A percentile compares a stretch with the other conserved stretches of the same genome.
Conservation (phyloP, 129 eudicot genomes). For the Gnaphalium uliginosum region DNA sequence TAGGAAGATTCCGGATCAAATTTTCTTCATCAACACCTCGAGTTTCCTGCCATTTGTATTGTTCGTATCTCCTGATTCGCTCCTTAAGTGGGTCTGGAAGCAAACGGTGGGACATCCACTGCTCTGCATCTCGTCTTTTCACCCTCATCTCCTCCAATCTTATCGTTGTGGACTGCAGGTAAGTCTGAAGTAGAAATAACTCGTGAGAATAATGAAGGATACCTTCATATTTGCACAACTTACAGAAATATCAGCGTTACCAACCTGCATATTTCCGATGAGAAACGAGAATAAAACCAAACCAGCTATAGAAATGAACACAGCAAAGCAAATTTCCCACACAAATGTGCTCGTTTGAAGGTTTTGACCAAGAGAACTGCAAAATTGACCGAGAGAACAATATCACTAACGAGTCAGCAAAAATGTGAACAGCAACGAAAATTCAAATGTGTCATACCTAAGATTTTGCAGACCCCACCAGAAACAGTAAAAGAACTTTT, state of each 20-base stretch:
- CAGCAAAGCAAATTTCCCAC: slow-evolving; percentile 89
- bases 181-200: slow-evolving; percentile 51
- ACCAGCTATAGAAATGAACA: slow-evolving; percentile 82
- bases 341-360: slow-evolving; percentile 84
- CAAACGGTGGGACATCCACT: slow-evolving; percentile 98
- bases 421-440: background rate
- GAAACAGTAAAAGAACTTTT: slow-evolving; percentile 91
- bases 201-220: background rate
- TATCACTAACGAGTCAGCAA: background rate
- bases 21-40: slow-evolving; percentile 97
- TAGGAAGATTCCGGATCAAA: slow-evolving; percentile 79
- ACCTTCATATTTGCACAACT: background rate
- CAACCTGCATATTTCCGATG: slow-evolving; percentile 94
- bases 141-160: slow-evolving; percentile 98
- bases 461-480: slow-evolving; percentile 99
- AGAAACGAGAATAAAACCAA: slow-evolving; percentile 88
- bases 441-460: slow-evolving; percentile 46
- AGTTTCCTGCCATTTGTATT: slow-evolving; percentile 98
- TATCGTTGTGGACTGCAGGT: slow-evolving; percentile 84
- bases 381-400: slow-evolving; percentile 21
- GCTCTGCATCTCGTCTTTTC: slow-evolving; percentile 94
- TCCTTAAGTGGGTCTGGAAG: slow-evolving; percentile 82
- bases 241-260: slow-evolving; percentile 18
- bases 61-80: slow-evolving; percentile 92
- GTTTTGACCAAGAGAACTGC: slow-evolving; percentile 94